Conservation (phyloP, 148 eudicot species). For the Chenopodium quinoa region DNA sequence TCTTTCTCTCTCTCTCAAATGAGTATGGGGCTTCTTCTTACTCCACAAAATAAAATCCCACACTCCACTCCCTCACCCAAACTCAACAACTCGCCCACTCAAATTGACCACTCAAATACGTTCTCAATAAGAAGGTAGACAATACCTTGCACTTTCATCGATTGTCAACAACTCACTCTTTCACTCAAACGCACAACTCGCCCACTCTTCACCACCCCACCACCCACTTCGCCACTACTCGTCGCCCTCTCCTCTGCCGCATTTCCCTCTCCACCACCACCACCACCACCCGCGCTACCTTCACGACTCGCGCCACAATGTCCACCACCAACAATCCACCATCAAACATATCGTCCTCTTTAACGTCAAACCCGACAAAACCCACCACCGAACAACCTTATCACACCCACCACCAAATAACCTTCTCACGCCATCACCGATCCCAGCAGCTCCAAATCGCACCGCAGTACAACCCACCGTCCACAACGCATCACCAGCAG, state of each 20-base stretch:
- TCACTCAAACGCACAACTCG: not conserved
- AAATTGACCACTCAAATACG: not conserved
- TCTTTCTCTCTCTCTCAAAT: too few species aligned
- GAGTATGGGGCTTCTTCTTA: too few species aligned
- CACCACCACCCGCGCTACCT: not conserved
- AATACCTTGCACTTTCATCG: too few species aligned
- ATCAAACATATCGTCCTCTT: constrained; percentile 78
- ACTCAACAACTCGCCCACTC: constrained; percentile 5
- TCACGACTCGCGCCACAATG: constrained; percentile 31
- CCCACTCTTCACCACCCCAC: constrained; percentile 10
- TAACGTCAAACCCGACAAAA: constrained; percentile 43
- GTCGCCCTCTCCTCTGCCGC: constrained; percentile 15
- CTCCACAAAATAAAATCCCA: too few species aligned
- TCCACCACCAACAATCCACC: constrained; percentile 31
- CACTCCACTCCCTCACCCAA: not conserved
- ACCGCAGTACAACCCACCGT: too few species aligned
- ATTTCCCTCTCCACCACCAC: constrained; percentile 10
- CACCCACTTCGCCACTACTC: not conserved
- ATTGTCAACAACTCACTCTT: too few species aligned
- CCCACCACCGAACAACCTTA: too few species aligned
- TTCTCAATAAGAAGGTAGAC: too few species aligned
- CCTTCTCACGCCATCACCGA: too few species aligned
- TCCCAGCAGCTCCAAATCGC: too few species aligned
- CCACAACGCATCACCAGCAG: too few species aligned
- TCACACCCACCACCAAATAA: too few species aligned